These are phyloP conservation scores for Amniculicola lignicola DNA, from an alignment of 495 filamentous ascomycete species.

Conservation along the genomic window DNA sequence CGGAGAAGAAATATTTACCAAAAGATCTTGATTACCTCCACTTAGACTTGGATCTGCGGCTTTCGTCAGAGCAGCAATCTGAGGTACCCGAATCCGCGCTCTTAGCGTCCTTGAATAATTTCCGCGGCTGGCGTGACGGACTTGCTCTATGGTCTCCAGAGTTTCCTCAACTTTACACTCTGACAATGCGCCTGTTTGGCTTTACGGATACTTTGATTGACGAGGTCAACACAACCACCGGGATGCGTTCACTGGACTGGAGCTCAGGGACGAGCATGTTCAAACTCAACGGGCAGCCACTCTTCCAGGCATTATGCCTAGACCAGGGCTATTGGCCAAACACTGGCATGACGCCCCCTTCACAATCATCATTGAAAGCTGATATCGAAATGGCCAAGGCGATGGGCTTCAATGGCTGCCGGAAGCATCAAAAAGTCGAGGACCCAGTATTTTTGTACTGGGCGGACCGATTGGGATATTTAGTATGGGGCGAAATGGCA, in stretches of 20 bases:
- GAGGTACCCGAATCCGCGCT: slow-evolving; percentile 40
- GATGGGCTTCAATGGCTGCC: slow-evolving; percentile 63
- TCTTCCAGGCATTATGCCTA: slow-evolving; percentile 62
- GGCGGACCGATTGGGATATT: slow-evolving; percentile 39
- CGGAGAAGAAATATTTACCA: slow-evolving; percentile 8
- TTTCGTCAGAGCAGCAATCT: slow-evolving; percentile 10
- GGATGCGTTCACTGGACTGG: slow-evolving; percentile 60
- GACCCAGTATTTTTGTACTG: slow-evolving; percentile 40
- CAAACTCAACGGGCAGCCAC: slow-evolving; percentile 60
- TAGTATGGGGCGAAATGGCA: slow-evolving; percentile 41
- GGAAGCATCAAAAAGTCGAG: slow-evolving; percentile 55
- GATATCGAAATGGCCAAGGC: slow-evolving; percentile 60
- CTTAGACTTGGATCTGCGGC: slow-evolving; percentile 42
- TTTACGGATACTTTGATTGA: slow-evolving; percentile 41
- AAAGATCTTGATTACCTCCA: slow-evolving; percentile 45
- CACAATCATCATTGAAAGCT: slow-evolving; percentile 58
- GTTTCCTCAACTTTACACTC: slow-evolving; percentile 59
- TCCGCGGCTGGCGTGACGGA: slow-evolving; percentile 31
- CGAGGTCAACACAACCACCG: slow-evolving; percentile 56
- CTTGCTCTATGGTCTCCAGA: slow-evolving; percentile 56
- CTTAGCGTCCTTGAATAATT: slow-evolving; percentile 42
- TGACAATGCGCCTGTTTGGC: slow-evolving; percentile 54
- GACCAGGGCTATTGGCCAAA: slow-evolving; percentile 71
- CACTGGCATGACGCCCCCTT: slow-evolving; percentile 60
- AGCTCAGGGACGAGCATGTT: slow-evolving; percentile 54